phyloP scores from a whole-genome alignment of 768 basidiomycete genomes.

The Termitomyces sp. region DNA sequence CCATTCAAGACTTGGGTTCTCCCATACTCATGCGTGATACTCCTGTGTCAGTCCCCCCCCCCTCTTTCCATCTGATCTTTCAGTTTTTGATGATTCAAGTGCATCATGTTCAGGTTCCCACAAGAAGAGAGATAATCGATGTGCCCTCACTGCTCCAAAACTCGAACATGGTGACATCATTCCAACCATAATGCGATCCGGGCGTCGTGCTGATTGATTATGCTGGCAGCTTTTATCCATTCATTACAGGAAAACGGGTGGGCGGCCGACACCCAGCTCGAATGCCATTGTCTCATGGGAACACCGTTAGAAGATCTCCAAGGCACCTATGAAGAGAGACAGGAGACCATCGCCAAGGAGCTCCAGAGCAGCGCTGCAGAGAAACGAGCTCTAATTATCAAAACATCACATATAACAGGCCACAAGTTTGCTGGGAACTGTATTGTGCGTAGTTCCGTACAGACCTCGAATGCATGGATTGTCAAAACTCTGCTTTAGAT shows the following conservation, averaged over 20 bases:
- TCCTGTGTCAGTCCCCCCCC: constrained; percentile 76
- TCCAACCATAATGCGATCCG: constrained; percentile 4
- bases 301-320: constrained; percentile 57
- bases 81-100: constrained; percentile 2
- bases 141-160: constrained; percentile 80
- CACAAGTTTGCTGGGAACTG: constrained; percentile 92
- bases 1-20: constrained; percentile 68
- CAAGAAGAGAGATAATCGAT: constrained; percentile 88
- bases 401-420: constrained; percentile 87
- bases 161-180: constrained; percentile 59
- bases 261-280: constrained; percentile 71
- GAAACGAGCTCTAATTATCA: constrained; percentile 76
- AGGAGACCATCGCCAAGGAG: constrained; percentile 46
- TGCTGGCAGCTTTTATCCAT: constrained; percentile 48
- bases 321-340: constrained; percentile 46
- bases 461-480: background rate
- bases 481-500: constrained; percentile 43
- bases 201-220: constrained; percentile 5
- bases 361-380: constrained; percentile 46
- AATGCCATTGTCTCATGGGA: constrained; percentile 46
- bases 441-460: constrained; percentile 52
- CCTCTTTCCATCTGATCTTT: constrained; percentile 1
- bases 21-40: constrained; percentile 85
- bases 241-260: constrained; percentile 64
- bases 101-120: constrained; percentile 67